Evolutionary conservation across 768 basidiomycete species (phyloP).

Genomic region (Lentinula guzmanii): DNA sequence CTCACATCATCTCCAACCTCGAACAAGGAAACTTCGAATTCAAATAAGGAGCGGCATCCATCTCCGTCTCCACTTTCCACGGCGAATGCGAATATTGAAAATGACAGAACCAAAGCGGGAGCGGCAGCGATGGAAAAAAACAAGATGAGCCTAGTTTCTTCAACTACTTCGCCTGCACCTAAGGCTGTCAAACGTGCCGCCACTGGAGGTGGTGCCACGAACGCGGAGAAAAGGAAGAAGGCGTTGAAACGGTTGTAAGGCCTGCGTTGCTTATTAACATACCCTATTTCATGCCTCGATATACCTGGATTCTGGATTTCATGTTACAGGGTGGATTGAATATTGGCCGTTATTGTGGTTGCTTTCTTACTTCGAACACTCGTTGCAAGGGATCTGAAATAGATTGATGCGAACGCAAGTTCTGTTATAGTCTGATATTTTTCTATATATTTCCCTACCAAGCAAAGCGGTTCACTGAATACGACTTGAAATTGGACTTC

Average conservation of each 20-base stretch:
- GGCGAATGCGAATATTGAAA: slow-evolving; percentile 61
- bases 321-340: not conserved
- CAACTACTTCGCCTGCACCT: slow-evolving; percentile 27
- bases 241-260: slow-evolving; percentile 68
- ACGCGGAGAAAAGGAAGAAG: slow-evolving; percentile 84
- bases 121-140: slow-evolving; percentile 15
- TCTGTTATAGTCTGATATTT: no score
- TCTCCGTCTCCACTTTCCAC: slow-evolving; percentile 68
- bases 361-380: no score
- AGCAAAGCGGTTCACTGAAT: no score
- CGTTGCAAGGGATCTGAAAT: no score
- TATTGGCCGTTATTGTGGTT: not conserved
- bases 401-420: no score
- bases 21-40: slow-evolving; percentile 25
- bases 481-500: no score
- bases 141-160: slow-evolving; percentile 4
- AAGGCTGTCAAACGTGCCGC: slow-evolving; percentile 72
- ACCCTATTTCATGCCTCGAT: not conserved
- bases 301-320: not conserved
- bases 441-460: no score
- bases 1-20: slow-evolving; percentile 32
- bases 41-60: slow-evolving; percentile 52
- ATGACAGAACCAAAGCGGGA: slow-evolving; percentile 26
- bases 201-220: slow-evolving; percentile 40
- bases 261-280: not conserved